Conservation (phyloP, 2,329 filamentous ascomycete genomes). For the Aureobasidium sp. region DNA sequence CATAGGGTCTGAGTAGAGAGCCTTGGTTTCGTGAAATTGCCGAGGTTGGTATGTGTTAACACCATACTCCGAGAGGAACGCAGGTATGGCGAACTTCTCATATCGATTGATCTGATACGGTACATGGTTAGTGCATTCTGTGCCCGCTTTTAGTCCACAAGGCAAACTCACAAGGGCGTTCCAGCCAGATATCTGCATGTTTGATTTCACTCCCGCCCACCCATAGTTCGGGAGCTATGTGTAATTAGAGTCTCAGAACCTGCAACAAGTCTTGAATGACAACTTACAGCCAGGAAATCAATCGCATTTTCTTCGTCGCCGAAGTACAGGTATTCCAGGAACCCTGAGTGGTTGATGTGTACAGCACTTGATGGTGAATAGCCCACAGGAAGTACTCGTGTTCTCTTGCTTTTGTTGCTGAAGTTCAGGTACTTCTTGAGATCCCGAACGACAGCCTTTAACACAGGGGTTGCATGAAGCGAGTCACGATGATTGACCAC, state of each 20-base stretch:
- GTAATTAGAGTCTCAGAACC: background rate
- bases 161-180: background rate
- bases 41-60: background rate
- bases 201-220: background rate
- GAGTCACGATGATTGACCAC: constrained; percentile 10
- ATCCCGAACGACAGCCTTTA: constrained; percentile 15
- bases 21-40: constrained; percentile 9
- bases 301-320: background rate
- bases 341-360: background rate
- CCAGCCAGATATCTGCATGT: background rate
- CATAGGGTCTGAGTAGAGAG: constrained; percentile 12
- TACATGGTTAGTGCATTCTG: background rate
- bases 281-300: constrained; percentile 12
- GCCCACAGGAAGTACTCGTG: constrained; percentile 14
- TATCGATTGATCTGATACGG: background rate
- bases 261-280: background rate
- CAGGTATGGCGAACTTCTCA: constrained; percentile 7
- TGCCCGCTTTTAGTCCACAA: background rate
- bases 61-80: constrained; percentile 14
- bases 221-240: background rate
- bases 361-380: constrained; percentile 6
- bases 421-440: constrained; percentile 14
- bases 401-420: constrained; percentile 8
- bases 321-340: constrained; percentile 11
- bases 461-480: constrained; percentile 11